A percentile compares a stretch with the other conserved stretches of the same genome.
These are phyloP conservation scores for Trichoderma sp. DNA, from an alignment of 2,329 filamentous ascomycete genomes.

Conservation along the genomic window DNA sequence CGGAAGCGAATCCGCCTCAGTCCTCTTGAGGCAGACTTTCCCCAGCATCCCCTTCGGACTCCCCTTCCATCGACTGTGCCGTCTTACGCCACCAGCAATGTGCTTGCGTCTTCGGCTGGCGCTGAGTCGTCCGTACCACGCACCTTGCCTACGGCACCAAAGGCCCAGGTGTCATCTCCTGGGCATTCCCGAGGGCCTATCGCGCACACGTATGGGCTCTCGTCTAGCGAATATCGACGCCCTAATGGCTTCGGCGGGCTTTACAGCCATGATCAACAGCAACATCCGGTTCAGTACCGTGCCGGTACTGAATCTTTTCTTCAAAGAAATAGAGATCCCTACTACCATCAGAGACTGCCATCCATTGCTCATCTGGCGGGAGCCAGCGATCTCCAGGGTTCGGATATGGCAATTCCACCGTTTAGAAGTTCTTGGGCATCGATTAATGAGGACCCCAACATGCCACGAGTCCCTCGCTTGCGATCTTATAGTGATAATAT, in stretches of 20 bases:
- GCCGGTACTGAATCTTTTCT: neutral
- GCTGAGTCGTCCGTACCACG: constrained; percentile 20
- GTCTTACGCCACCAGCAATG: constrained; percentile 10
- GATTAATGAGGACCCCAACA: neutral
- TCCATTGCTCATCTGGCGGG: constrained; percentile 27
- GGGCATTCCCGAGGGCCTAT: constrained; percentile 20
- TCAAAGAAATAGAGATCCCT: neutral
- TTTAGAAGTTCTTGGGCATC: neutral
- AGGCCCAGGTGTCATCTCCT: constrained; percentile 23
- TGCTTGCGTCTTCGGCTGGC: neutral
- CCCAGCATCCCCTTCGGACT: neutral
- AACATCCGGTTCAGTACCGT: neutral
- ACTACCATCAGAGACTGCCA: constrained; percentile 25
- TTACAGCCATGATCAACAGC: neutral
- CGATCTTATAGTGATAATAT: constrained; percentile 27
- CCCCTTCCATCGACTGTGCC: constrained; percentile 5
- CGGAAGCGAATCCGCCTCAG: constrained; percentile 28
- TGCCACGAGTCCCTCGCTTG: constrained; percentile 25
- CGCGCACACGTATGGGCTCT: neutral
- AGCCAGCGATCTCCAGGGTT: neutral
- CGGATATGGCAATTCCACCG: neutral
- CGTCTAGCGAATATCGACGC: neutral
- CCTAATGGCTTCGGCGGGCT: neutral
- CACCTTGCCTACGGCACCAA: constrained; percentile 26
- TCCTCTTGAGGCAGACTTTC: neutral